phyloP scores from a whole-genome alignment of 148 eudicot genomes.

The Talinum fruticosum region DNA sequence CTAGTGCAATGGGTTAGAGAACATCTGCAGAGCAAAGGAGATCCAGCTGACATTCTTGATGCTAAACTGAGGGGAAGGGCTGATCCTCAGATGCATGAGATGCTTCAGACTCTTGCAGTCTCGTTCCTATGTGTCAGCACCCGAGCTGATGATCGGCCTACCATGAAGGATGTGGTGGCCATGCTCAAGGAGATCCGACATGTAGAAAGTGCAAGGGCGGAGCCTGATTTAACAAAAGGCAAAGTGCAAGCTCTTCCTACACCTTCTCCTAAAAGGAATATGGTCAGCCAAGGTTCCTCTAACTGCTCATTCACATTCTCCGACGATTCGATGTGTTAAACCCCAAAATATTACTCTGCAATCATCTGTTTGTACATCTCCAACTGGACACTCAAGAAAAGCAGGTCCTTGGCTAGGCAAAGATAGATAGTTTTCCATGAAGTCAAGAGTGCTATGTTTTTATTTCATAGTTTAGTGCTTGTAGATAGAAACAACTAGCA shows the following conservation, averaged over 20 bases:
- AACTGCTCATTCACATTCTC: slow-evolving; percentile 91
- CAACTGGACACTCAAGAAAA: slow-evolving; percentile 17
- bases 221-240: slow-evolving; percentile 54
- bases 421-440: slow-evolving; percentile 16
- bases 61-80: slow-evolving; percentile 81
- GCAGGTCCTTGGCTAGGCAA: slow-evolving; percentile 21
- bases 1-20: slow-evolving; percentile 89
- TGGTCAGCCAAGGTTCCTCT: slow-evolving; percentile 65
- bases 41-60: slow-evolving; percentile 76
- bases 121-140: slow-evolving; percentile 74
- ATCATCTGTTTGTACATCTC: slow-evolving; percentile 34
- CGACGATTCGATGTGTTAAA: slow-evolving; percentile 58
- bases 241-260: slow-evolving; percentile 31
- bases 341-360: background rate
- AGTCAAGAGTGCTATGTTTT: slow-evolving; percentile 3
- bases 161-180: slow-evolving; percentile 92
- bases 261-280: slow-evolving; percentile 44
- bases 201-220: slow-evolving; percentile 45
- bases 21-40: slow-evolving; percentile 62
- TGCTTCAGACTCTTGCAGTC: slow-evolving; percentile 85
- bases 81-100: slow-evolving; percentile 92
- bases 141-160: slow-evolving; percentile 76
- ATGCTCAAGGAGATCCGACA: slow-evolving; percentile 88
- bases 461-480: slow-evolving; percentile 15
- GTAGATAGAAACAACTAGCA: slow-evolving; percentile 26